A percentile compares a stretch with the other conserved stretches of the same genome.
Evolutionary conservation across 345 rosid species (phyloP).

Genomic region (Hibiscus trionum): DNA sequence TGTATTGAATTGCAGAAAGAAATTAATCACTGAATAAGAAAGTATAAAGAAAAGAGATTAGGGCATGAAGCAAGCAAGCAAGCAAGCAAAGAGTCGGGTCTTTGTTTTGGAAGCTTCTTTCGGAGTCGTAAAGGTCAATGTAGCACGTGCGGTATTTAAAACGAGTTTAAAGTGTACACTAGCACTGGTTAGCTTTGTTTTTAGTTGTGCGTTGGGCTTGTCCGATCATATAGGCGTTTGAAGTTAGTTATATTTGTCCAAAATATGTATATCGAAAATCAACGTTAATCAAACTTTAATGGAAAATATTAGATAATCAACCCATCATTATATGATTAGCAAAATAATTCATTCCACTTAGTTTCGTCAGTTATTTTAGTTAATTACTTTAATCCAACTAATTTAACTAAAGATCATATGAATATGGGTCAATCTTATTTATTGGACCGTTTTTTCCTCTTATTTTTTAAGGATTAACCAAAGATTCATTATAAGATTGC

Average conservation of each 20-base stretch:
- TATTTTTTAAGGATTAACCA: no score
- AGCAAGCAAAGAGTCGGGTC: background rate
- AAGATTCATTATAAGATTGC: no score
- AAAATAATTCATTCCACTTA: background rate
- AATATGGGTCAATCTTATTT: no score
- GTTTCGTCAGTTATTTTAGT: background rate
- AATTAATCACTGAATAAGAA: background rate
- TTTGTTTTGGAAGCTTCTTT: constrained; percentile 7
- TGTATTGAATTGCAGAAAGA: background rate
- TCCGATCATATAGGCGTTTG: background rate
- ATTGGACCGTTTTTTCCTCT: no score
- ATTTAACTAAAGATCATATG: no score
- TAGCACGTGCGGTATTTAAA: constrained; percentile 3
- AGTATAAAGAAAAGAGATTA: background rate
- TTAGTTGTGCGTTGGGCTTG: background rate
- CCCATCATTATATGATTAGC: background rate
- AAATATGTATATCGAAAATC: background rate
- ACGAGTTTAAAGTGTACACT: background rate
- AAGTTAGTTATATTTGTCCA: background rate
- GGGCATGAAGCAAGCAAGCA: constrained; percentile 1
- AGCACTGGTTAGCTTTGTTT: background rate
- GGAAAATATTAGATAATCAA: background rate
- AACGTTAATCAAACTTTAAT: background rate
- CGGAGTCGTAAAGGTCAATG: constrained; percentile 4
- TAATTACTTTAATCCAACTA: background rate